A percentile compares a stretch with the other conserved stretches of the same genome.
Evolutionary conservation across 768 basidiomycete species (phyloP).

Genomic region (Hypholoma sublateritium): DNA sequence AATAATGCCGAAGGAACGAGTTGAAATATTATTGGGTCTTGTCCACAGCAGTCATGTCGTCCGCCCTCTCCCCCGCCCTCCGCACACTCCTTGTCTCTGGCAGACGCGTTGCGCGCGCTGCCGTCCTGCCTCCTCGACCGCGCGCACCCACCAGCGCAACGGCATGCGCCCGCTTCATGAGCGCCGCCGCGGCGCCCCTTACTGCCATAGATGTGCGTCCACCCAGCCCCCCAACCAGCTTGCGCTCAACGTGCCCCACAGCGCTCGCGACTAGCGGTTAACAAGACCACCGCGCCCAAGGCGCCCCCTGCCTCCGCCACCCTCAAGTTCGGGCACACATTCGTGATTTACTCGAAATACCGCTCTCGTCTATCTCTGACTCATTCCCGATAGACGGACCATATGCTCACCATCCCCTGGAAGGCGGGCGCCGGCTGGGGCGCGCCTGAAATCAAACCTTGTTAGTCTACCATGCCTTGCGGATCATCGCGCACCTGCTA

Average conservation of each 20-base stretch:
- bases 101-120: neutral
- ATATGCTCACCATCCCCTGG: conserved; percentile 87
- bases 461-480: conserved; percentile 41
- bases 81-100: conserved; percentile 12
- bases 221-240: neutral
- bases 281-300: conserved; percentile 50
- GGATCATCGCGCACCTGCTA: conserved; percentile 1
- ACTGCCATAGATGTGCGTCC: conserved; percentile 37
- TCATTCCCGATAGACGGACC: conserved; percentile 59
- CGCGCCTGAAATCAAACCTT: conserved; percentile 78
- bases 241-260: conserved; percentile 23
- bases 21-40: neutral
- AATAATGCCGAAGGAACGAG: neutral
- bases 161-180: conserved; percentile 13
- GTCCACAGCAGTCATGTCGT: conserved; percentile 16
- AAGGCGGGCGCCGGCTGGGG: conserved; percentile 74
- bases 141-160: neutral
- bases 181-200: conserved; percentile 15
- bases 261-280: conserved; percentile 54
- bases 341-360: conserved; percentile 46
- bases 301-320: conserved; percentile 61
- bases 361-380: neutral
- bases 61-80: conserved; percentile 16
- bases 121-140: neutral
- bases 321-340: conserved; percentile 84